Base-by-base conservation (phyloP, 1,284 basidiomycete species). In the Ceratobasidium papillatum region DNA sequence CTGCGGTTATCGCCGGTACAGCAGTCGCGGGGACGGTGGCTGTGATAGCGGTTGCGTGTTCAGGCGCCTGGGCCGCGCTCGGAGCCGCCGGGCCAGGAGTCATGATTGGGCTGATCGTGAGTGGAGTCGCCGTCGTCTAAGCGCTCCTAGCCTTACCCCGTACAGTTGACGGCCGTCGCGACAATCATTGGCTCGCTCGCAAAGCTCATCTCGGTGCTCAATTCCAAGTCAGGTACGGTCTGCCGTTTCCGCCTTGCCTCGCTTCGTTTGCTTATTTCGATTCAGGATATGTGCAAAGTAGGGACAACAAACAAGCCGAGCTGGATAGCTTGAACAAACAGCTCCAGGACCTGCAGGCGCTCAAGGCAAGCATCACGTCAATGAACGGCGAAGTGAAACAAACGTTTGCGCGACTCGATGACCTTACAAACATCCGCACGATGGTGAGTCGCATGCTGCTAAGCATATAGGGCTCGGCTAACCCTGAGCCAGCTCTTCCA, bases 81-180 rank as follows among this genome's bases (percentile, higher is more conserved):
- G 59, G 59, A 41, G 34, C 59, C 36, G 59, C 59, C 5, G 59
- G 34, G n/a, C 59, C 59, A 43, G 59, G 59, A 22, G 59, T 61
- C 34, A 11, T 61, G 22, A 22, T 61, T 61, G 34, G 36, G 19
- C 38, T 61, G 8, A 41, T 61, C n/a, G 59, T 61, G 36, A 61
- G 59, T 22, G 36, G 38, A n/a, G 12, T 41, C 25, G 17, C 36
- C 22, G 22, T 36, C 34, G 22, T 41, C 19, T 25, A 11, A 61
- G 25, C 22, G 38, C 17, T 61, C 17, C n/a, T 41, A 43, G 17
- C 19, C 38, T 58, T 19, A 58, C 34, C 11, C 27, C 22, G 34
- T 22, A 25, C 34, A 61, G 59, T 9, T 43, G 17, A 25, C 59
- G 3, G 59, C 59, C 22, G n/a, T 25, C n/a, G 38, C 38, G 11